phyloP scores from a whole-genome alignment of 2,329 filamentous ascomycete genomes.

The Cadophora malorum region DNA sequence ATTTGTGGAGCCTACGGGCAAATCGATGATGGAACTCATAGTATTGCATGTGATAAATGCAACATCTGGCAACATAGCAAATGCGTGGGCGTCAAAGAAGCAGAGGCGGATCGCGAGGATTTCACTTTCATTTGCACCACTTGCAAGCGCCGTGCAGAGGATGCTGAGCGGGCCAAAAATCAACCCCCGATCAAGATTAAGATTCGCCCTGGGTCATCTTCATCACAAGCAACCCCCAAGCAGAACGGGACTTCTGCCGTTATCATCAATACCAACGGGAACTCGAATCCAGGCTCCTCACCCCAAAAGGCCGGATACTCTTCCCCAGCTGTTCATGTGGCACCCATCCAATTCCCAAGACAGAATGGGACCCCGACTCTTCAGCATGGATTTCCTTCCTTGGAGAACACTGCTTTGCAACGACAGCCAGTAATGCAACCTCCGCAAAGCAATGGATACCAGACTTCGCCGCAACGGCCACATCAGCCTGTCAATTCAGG shows the following conservation, averaged over 20 bases:
- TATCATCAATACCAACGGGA: conserved; percentile 31
- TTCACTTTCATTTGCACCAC: conserved; percentile 86
- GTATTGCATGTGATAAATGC: conserved; percentile 91
- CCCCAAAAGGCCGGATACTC: conserved; percentile 27
- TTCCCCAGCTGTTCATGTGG: conserved; percentile 18
- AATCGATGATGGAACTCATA: conserved; percentile 93
- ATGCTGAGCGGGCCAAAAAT: conserved; percentile 65
- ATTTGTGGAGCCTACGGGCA: conserved; percentile 89
- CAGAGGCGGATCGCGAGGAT: conserved; percentile 81
- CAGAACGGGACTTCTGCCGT: conserved; percentile 33
- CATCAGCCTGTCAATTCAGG: not conserved
- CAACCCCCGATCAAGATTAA: conserved; percentile 64
- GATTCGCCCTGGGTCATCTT: conserved; percentile 55
- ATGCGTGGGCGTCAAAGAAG: conserved; percentile 80
- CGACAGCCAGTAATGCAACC: conserved; percentile 14
- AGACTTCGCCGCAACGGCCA: conserved; percentile 16
- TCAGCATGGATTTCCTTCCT: conserved; percentile 14
- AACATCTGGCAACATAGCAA: conserved; percentile 97
- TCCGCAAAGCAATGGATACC: conserved; percentile 26
- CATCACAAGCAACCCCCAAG: conserved; percentile 47
- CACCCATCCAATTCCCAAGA: conserved; percentile 23
- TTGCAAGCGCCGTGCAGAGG: conserved; percentile 74
- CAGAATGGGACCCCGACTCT: conserved; percentile 8
- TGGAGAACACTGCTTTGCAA: conserved; percentile 23
- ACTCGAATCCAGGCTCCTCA: conserved; percentile 26